These are phyloP conservation scores for Knoxdaviesia capensis DNA, from an alignment of 2,329 filamentous ascomycete genomes.

Conservation along the genomic window DNA sequence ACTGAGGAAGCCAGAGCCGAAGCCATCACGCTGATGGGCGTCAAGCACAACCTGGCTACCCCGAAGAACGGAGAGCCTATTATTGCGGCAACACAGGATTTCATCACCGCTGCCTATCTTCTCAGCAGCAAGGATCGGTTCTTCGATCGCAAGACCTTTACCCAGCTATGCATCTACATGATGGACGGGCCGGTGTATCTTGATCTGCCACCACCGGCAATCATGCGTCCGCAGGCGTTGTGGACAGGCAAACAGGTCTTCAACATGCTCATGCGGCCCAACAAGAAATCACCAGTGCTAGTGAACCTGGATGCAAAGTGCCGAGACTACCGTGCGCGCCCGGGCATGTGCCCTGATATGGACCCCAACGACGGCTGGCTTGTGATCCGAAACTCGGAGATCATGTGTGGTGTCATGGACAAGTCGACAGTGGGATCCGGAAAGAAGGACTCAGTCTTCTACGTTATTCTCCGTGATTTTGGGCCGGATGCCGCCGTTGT, in stretches of 20 bases:
- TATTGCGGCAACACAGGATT: slow-evolving; percentile 97
- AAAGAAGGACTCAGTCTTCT: slow-evolving; percentile 96
- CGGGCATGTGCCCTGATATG: slow-evolving; percentile 43
- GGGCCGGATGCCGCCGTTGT: slow-evolving; percentile 73
- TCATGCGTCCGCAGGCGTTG: slow-evolving; percentile 65
- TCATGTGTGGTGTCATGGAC: slow-evolving; percentile 97
- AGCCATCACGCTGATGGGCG: slow-evolving; percentile 91
- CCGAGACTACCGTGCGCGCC: slow-evolving; percentile 51
- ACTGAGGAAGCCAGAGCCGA: slow-evolving; percentile 93
- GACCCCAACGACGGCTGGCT: slow-evolving; percentile 80
- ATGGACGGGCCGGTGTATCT: slow-evolving; percentile 59
- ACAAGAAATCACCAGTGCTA: slow-evolving; percentile 59
- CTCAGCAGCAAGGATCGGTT: slow-evolving; percentile 86
- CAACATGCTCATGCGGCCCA: slow-evolving; percentile 76
- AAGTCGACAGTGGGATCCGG: slow-evolving; percentile 93
- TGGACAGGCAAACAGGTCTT: slow-evolving; percentile 98
- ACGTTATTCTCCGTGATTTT: slow-evolving; percentile 87
- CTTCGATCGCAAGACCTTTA: slow-evolving; percentile 73
- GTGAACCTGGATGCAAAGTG: slow-evolving; percentile 91
- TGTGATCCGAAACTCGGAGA: slow-evolving; percentile 84
- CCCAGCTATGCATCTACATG: slow-evolving; percentile 87
- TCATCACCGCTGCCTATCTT: slow-evolving; percentile 87
- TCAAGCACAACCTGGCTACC: slow-evolving; percentile 88
- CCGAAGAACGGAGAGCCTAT: slow-evolving; percentile 97
- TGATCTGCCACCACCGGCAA: slow-evolving; percentile 69